Conservation (phyloP, 1,284 basidiomycete genomes). For the Heterobasidion annosum region DNA sequence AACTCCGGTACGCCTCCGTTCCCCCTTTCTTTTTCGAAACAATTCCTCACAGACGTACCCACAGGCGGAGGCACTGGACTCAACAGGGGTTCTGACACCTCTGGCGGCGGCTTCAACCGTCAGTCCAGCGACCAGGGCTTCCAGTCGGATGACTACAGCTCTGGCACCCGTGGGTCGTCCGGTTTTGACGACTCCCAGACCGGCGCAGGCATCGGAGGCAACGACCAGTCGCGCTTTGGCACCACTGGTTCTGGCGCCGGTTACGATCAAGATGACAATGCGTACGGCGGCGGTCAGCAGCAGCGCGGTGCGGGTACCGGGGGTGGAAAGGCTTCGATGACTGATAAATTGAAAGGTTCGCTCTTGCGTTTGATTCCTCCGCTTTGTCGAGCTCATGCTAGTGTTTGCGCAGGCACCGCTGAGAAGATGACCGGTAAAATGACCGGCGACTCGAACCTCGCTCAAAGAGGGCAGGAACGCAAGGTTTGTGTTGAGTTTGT, state of each 20-base stretch:
- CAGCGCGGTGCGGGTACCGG: neutral
- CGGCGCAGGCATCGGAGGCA: neutral
- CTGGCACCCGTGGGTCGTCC: neutral
- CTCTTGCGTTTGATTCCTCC: neutral
- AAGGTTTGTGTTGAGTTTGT: constrained; percentile 3
- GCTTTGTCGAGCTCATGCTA: neutral
- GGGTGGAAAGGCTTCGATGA: constrained; percentile 1
- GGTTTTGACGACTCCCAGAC: neutral
- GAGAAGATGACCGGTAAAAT: constrained; percentile 9
- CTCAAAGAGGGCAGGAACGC: constrained; percentile 8
- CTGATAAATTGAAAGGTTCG: constrained; percentile 7
- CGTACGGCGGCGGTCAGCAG: neutral
- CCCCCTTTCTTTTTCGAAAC: neutral
- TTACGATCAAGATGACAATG: neutral
- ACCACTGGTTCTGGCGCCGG: neutral
- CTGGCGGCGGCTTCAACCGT: neutral
- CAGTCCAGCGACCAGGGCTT: neutral
- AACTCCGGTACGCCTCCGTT: neutral
- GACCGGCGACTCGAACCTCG: constrained; percentile 4
- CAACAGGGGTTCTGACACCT: neutral
- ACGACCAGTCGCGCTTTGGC: neutral
- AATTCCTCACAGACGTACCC: neutral
- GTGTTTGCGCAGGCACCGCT: constrained; percentile 5
- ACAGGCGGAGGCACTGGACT: neutral
- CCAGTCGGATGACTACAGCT: neutral